Conservation (phyloP, 1,284 basidiomycete genomes). For the Trametes sp. region DNA sequence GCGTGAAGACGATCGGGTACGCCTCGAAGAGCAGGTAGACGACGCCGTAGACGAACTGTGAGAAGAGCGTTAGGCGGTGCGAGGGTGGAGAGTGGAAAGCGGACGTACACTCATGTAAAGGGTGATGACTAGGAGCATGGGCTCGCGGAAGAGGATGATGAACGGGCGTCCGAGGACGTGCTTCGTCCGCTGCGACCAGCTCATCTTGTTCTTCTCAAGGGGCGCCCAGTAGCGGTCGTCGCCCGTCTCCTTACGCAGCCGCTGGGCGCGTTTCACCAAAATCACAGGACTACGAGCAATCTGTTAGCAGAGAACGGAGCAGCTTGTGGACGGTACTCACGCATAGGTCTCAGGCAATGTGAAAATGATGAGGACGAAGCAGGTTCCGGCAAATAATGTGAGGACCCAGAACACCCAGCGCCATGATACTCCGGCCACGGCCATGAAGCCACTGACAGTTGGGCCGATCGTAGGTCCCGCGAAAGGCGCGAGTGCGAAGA, state of each 20-base stretch:
- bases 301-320: neutral
- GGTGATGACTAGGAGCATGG: slow-evolving; percentile 52
- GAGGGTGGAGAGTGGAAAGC: too few species aligned
- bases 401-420: slow-evolving; percentile 83
- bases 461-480: slow-evolving; percentile 70
- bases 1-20: slow-evolving; percentile 43
- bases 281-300: slow-evolving; percentile 51
- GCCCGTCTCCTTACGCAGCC: slow-evolving; percentile 53
- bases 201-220: slow-evolving; percentile 44
- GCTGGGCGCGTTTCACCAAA: slow-evolving; percentile 44
- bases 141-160: slow-evolving; percentile 51
- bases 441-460: slow-evolving; percentile 66
- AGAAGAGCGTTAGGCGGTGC: neutral
- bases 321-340: slow-evolving; percentile 40
- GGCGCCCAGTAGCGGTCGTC: slow-evolving; percentile 60
- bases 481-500: slow-evolving; percentile 64
- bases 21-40: slow-evolving; percentile 51
- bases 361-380: slow-evolving; percentile 62
- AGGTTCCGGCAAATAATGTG: slow-evolving; percentile 66
- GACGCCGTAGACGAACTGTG: slow-evolving; percentile 51
- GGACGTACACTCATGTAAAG: slow-evolving; percentile 50
- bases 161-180: slow-evolving; percentile 49
- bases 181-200: slow-evolving; percentile 41
- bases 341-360: slow-evolving; percentile 79
- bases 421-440: slow-evolving; percentile 62